These are phyloP conservation scores for Elongisporangium prolatum DNA, from an alignment of 352 stramenopile genomes.

Conservation along the genomic window DNA sequence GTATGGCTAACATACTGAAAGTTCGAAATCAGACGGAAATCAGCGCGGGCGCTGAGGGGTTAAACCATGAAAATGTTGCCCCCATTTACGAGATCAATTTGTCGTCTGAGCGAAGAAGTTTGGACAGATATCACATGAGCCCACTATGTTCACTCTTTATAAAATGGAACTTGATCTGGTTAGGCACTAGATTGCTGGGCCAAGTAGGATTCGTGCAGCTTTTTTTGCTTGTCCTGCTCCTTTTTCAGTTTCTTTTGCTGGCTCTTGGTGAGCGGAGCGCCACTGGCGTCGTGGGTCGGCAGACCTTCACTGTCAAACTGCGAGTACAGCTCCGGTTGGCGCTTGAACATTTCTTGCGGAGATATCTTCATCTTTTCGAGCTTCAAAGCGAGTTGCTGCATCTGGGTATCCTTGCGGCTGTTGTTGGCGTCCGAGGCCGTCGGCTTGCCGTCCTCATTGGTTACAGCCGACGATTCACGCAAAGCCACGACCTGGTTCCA, in stretches of 20 bases:
- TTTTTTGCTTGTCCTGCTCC: constrained; percentile 87
- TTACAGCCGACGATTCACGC: constrained; percentile 70
- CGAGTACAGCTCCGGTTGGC: constrained; percentile 61
- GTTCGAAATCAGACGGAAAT: no score
- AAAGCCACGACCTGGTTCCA: constrained; percentile 97
- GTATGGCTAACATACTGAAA: no score
- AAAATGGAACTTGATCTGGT: neutral
- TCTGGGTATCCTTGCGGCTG: constrained; percentile 83
- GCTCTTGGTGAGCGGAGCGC: constrained; percentile 68
- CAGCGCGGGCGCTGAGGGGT: no score
- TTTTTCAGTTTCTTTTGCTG: constrained; percentile 87
- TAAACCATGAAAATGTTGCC: no score
- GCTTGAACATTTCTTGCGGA: constrained; percentile 78
- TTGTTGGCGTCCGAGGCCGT: constrained; percentile 21
- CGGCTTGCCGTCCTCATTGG: constrained; percentile 23
- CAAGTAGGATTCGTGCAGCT: constrained; percentile 69
- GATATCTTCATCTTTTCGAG: constrained; percentile 91
- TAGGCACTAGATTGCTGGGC: constrained; percentile 13
- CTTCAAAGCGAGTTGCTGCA: constrained; percentile 86
- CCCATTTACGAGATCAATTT: no score
- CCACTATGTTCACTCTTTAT: neutral
- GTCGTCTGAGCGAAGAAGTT: no score
- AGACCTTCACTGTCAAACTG: constrained; percentile 66
- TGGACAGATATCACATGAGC: no score
- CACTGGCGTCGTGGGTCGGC: constrained; percentile 67